Base-by-base conservation (phyloP, 192 early-diverging fungal genomes). In the Fimicolochytrium jonesii region DNA sequence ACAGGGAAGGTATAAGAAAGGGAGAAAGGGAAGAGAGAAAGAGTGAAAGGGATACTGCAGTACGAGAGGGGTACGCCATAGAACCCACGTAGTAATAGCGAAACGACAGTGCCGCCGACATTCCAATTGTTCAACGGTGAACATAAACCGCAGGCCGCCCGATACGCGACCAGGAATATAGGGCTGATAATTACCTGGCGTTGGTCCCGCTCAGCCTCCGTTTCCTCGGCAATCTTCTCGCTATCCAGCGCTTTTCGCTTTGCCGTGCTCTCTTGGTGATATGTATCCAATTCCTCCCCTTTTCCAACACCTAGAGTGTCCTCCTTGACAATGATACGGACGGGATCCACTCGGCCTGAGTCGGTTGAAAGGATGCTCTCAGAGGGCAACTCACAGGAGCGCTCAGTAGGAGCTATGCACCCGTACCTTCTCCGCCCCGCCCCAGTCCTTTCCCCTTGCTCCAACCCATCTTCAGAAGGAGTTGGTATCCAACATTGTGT, bases 391-490 rank as follows among this genome's bases (percentile, higher is more conserved):
- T 10, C 45, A 43, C 35, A 33, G 42, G 9, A 32, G n/a, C 13
- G 17, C 50, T 18, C 39, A 48, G 29, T n/a, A 30, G 5, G 22
- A 50, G 29, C 34, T n/a, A 39, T 4, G 25, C 15, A 28, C 20
- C 29, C 31, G 30, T 68, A 85, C 86, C 87, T 67, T 83, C 74
- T 17, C 72, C 72, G 15, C 53, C 41, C 17, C 48, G 52, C 25
- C 88, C 88, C 2, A 90, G 63, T 28, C 87, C 87, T 35, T 60
- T 71, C 6, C 86, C 86, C 18, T 64, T 71, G 50, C 62, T 70
- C 88, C 88, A 90, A 0, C 88, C 88, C 81, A 90, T 85, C 59
- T 86, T 86, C 43, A 78, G 64, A 20, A 89, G 57, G n/a, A 91
- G 66, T 33, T 72, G 47, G 61, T 81, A 91, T 4, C 89, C 89